These are phyloP conservation scores for Ilyonectria destructans DNA, from an alignment of 2,329 filamentous ascomycete genomes.

Conservation along the genomic window DNA sequence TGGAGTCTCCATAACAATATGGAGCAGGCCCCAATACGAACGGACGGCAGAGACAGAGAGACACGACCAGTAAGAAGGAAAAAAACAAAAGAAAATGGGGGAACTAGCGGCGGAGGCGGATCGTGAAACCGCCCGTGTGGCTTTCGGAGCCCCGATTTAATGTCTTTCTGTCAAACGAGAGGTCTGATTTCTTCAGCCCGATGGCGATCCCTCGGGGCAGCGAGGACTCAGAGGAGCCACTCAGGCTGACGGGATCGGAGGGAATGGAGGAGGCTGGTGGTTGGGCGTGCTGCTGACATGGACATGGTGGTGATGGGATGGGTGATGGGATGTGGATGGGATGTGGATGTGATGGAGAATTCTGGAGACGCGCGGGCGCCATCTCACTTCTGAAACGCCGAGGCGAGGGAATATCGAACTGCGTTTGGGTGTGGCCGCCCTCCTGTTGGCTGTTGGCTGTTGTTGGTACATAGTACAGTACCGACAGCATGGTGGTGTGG, in stretches of 20 bases:
- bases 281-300: slow-evolving; percentile 10
- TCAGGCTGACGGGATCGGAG: not conserved
- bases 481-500: not conserved
- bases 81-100: not conserved
- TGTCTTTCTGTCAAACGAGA: not conserved
- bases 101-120: not conserved
- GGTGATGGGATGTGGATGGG: no score
- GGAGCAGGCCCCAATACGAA: not conserved
- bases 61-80: not conserved
- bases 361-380: slow-evolving; percentile 34
- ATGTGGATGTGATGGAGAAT: slow-evolving; percentile 3
- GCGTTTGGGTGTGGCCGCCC: not conserved
- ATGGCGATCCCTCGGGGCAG: not conserved
- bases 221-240: not conserved
- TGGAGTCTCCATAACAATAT: no score
- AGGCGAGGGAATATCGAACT: slow-evolving; percentile 22
- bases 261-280: slow-evolving; percentile 34
- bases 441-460: not conserved
- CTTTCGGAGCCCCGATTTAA: not conserved
- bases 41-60: not conserved
- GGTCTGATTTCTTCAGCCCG: slow-evolving; percentile 4
- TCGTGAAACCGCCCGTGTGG: not conserved
- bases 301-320: slow-evolving; percentile 3
- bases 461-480: not conserved
- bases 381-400: slow-evolving; percentile 48